These are phyloP conservation scores for Pseudogymnoascus sp. DNA, from an alignment of 2,329 filamentous ascomycete genomes.

Conservation along the genomic window DNA sequence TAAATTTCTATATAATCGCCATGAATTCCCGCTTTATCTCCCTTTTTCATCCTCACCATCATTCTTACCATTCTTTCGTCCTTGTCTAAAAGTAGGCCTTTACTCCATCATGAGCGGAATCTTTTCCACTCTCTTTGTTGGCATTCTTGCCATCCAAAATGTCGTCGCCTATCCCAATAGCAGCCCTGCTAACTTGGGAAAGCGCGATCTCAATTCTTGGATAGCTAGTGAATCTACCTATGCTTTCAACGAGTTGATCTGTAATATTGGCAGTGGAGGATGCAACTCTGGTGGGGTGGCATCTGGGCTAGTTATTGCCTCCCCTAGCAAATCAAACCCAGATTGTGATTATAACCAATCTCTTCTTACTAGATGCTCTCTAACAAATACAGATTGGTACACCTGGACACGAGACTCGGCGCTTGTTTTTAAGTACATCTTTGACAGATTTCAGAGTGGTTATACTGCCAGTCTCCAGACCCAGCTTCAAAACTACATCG, in stretches of 20 bases:
- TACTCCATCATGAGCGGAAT: too few relatives aligned
- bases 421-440: slow-evolving; percentile 61
- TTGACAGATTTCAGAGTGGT: slow-evolving; percentile 52
- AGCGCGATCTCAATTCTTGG: too few relatives aligned
- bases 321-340: slow-evolving; percentile 47
- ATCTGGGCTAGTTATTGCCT: slow-evolving; percentile 50
- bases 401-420: slow-evolving; percentile 74
- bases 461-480: slow-evolving; percentile 44
- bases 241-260: background rate
- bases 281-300: background rate
- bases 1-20: too few relatives aligned
- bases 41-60: too few relatives aligned
- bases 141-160: too few relatives aligned
- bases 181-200: too few relatives aligned
- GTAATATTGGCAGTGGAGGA: background rate
- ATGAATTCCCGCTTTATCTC: too few relatives aligned
- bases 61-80: too few relatives aligned
- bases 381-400: slow-evolving; percentile 54
- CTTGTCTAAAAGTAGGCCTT: too few relatives aligned
- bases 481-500: slow-evolving; percentile 61
- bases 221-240: background rate
- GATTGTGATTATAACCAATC: slow-evolving; percentile 41
- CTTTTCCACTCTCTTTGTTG: too few relatives aligned
- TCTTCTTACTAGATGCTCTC: slow-evolving; percentile 1
- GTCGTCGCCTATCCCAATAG: too few relatives aligned